Percentiles rank a stretch among this genome's conserved stretches.
Evolutionary conservation across 1,284 basidiomycete species (phyloP).

Genomic region (Puccinia coronata): DNA sequence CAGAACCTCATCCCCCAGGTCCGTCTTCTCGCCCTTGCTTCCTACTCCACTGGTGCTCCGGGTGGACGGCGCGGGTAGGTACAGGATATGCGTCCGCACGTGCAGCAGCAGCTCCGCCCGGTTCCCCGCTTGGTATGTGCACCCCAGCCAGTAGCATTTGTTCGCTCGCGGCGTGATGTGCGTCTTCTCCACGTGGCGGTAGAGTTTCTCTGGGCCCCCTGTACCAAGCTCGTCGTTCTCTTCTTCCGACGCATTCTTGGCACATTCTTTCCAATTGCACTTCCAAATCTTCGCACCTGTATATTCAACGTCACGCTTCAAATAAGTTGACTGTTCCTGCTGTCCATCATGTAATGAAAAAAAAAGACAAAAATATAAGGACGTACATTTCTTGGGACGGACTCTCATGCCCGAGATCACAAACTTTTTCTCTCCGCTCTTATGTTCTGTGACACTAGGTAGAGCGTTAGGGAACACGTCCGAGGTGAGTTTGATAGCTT

Average conservation of each 20-base stretch:
- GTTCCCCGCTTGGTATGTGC: conserved; percentile 4
- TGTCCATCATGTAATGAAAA: not conserved
- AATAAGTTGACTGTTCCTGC: not conserved
- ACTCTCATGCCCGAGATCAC: conserved; percentile 42
- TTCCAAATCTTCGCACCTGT: not conserved
- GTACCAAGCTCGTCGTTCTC: not conserved
- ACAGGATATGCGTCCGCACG: conserved; percentile 25
- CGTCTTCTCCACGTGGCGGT: conserved; percentile 18
- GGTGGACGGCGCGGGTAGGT: not conserved
- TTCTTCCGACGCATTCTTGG: conserved; percentile 6
- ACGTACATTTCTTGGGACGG: conserved; percentile 20
- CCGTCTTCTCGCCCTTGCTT: not conserved
- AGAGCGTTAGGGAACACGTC: conserved; percentile 45
- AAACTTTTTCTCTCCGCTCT: conserved; percentile 41
- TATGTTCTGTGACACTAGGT: conserved; percentile 32
- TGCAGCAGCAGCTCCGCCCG: conserved; percentile 8
- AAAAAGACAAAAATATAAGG: not conserved
- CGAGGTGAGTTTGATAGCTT: conserved; percentile 44
- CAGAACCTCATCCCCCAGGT: not conserved
- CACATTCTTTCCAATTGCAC: conserved; percentile 45
- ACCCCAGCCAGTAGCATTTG: conserved; percentile 36
- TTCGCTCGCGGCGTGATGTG: not conserved
- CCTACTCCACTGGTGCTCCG: too few relatives aligned
- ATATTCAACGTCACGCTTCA: not conserved
- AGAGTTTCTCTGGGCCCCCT: not conserved